Conservation (phyloP, 331 rosid genomes). For the Ulmus americana region DNA sequence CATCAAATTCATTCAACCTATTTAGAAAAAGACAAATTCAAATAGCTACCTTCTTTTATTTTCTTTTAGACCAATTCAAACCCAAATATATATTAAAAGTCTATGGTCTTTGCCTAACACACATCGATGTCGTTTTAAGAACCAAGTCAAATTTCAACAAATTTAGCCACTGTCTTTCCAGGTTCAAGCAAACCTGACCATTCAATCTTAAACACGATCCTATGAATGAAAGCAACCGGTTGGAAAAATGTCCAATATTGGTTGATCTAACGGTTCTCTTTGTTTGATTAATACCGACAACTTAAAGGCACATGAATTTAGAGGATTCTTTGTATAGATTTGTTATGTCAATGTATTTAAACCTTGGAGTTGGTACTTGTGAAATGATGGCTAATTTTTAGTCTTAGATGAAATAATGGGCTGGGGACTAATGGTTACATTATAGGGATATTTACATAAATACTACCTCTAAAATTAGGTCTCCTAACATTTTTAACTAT, state of each 20-base stretch:
- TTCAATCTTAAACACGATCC: background rate
- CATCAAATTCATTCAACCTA: background rate
- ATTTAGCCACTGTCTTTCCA: background rate
- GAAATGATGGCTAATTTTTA: background rate
- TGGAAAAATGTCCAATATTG: background rate
- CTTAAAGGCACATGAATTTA: background rate
- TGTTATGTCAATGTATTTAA: background rate
- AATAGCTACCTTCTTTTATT: background rate
- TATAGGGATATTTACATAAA: no score
- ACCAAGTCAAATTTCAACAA: slow-evolving; percentile 1
- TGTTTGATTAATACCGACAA: background rate
- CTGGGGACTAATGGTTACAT: no score
- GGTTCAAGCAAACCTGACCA: background rate
- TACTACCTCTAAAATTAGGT: no score
- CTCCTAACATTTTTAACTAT: no score
- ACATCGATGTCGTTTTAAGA: background rate
- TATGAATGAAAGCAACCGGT: background rate
- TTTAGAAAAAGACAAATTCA: background rate
- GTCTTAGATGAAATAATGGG: no score
- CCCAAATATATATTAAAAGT: background rate
- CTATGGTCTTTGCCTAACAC: slow-evolving; percentile 22
- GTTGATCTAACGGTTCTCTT: background rate
- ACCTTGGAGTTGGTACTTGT: background rate
- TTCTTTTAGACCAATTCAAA: slow-evolving; percentile 11
- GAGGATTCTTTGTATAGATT: background rate